phyloP scores from a whole-genome alignment of 192 early-diverging fungal species.

The Dissophora globulifera region DNA sequence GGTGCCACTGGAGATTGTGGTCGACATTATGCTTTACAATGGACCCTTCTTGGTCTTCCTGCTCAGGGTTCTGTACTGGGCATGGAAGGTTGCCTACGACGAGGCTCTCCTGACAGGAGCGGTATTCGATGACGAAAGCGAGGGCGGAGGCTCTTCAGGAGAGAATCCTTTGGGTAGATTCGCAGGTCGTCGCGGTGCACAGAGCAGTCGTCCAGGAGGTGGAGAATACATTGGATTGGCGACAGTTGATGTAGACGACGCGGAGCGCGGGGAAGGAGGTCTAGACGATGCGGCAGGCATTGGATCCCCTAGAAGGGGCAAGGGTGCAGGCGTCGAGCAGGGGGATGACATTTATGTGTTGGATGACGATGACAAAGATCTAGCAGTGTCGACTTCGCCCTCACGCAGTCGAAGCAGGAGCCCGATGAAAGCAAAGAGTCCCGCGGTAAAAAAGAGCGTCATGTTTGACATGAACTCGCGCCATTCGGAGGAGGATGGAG shows the following conservation, averaged over 20 bases:
- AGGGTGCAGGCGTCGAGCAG: background rate
- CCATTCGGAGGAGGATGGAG: background rate
- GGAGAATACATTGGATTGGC: slow-evolving; percentile 43
- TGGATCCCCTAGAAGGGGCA: background rate
- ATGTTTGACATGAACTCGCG: slow-evolving; percentile 21
- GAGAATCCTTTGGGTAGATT: too few relatives aligned
- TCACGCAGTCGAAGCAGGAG: slow-evolving; percentile 4
- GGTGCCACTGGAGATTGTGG: slow-evolving; percentile 44
- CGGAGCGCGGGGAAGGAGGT: slow-evolving; percentile 20
- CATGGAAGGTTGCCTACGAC: slow-evolving; percentile 52
- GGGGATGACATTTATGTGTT: slow-evolving; percentile 20
- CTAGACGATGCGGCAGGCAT: background rate
- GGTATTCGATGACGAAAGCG: slow-evolving; percentile 33
- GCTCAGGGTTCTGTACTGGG: slow-evolving; percentile 22
- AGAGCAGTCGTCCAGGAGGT: slow-evolving; percentile 13
- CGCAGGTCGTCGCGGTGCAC: background rate
- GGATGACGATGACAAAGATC: slow-evolving; percentile 36
- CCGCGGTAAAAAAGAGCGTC: slow-evolving; percentile 22
- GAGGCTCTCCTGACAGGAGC: slow-evolving; percentile 47
- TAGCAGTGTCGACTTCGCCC: background rate
- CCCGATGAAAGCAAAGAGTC: background rate
- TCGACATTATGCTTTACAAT: slow-evolving; percentile 41
- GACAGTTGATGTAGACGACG: slow-evolving; percentile 41
- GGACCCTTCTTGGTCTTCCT: slow-evolving; percentile 38
- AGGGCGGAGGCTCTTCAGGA: too few relatives aligned